Percentiles rank a stretch among this genome's conserved stretches.
Evolutionary conservation across 129 eudicot species (phyloP).

Genomic region (Flaveria robusta): DNA sequence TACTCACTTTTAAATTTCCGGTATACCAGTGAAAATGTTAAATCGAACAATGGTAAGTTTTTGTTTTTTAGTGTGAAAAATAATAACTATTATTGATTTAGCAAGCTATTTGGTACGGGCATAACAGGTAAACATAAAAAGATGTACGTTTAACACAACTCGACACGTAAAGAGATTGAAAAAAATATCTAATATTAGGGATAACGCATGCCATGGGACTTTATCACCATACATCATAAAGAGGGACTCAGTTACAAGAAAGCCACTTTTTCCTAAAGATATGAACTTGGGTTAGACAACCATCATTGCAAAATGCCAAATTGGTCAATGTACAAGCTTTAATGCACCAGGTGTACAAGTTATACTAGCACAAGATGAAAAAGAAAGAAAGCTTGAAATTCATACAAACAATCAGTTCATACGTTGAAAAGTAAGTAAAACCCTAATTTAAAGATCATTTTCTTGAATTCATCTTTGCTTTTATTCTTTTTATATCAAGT

Average conservation of each 20-base stretch:
- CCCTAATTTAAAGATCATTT: conserved; percentile 37
- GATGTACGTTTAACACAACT: no score
- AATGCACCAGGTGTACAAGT: conserved; percentile 27
- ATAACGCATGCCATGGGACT: conserved; percentile 42
- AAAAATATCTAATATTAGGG: conserved; percentile 29
- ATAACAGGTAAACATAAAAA: no score
- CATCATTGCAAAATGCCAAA: conserved; percentile 39
- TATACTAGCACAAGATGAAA: conserved; percentile 17
- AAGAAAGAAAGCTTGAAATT: conserved; percentile 28
- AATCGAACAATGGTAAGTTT: no score
- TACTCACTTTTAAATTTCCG: no score
- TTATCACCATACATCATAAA: conserved; percentile 40
- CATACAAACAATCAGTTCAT: conserved; percentile 38
- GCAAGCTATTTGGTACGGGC: no score
- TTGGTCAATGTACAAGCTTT: conserved; percentile 31
- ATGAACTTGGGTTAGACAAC: conserved; percentile 34
- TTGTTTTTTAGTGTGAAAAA: no score
- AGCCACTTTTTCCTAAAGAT: conserved; percentile 27
- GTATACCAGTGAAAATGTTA: no score
- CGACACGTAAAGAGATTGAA: not conserved
- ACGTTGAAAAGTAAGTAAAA: conserved; percentile 30
- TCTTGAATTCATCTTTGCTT: conserved; percentile 20
- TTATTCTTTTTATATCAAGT: conserved; percentile 38
- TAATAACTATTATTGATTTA: no score
- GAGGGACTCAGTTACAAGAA: conserved; percentile 23